Conservation (phyloP, 1,139 yeast genomes). For the Lodderomyces theae region DNA sequence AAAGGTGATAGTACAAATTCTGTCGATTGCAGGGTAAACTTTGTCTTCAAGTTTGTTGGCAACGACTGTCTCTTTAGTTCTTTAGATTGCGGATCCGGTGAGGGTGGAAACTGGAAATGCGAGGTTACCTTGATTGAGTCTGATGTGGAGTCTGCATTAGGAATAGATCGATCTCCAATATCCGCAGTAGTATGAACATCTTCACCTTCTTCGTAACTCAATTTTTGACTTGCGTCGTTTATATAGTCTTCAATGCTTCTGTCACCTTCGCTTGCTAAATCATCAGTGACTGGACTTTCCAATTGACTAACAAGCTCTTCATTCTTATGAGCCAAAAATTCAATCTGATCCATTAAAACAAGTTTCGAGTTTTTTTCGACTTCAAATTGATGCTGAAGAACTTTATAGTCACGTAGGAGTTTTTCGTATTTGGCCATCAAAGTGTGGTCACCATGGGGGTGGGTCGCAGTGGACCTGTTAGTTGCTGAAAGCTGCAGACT, state of each 20-base stretch:
- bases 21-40: slow-evolving; percentile 21
- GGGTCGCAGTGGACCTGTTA: slow-evolving; percentile 14
- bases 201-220: slow-evolving; percentile 16
- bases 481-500: slow-evolving; percentile 15
- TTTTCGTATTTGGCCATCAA: slow-evolving; percentile 27
- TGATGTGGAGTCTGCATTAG: not conserved
- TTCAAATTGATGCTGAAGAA: slow-evolving; percentile 41
- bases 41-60: slow-evolving; percentile 28
- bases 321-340: slow-evolving; percentile 43
- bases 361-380: slow-evolving; percentile 51
- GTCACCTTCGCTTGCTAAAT: slow-evolving; percentile 4
- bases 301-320: slow-evolving; percentile 21
- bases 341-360: slow-evolving; percentile 55
- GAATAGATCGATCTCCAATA: not conserved
- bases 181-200: slow-evolving; percentile 18
- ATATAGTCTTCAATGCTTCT: slow-evolving; percentile 8
- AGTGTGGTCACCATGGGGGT: not conserved
- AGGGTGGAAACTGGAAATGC: slow-evolving; percentile 34
- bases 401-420: slow-evolving; percentile 36
- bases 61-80: slow-evolving; percentile 31
- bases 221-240: slow-evolving; percentile 19
- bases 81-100: slow-evolving; percentile 32
- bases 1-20: slow-evolving; percentile 47
- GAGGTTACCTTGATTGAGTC: slow-evolving; percentile 21
- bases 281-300: slow-evolving; percentile 6